Evolutionary conservation across 257 asterid genomes (phyloP), one percentile per base, ranked within the genome.

Genomic region (Gentiana macrophylla): DNA sequence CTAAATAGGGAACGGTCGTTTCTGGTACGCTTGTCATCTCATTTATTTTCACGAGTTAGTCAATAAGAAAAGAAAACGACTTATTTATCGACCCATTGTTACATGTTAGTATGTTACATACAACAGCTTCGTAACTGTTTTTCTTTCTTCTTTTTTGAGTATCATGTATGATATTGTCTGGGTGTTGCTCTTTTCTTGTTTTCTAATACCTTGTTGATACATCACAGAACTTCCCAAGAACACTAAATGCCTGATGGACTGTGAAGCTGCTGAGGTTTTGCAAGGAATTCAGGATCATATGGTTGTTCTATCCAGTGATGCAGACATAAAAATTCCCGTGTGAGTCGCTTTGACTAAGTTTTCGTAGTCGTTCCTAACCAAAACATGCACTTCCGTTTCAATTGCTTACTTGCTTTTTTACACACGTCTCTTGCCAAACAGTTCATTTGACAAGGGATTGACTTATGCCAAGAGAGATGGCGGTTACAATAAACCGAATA

Each of bases 381-480:
- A 10, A 41, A 41, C 9, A 41, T 41, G 46, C 46, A 41, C 9
- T 41, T 61, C 35, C 48, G 11, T 59, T 7, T 8, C 7, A 12
- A 35, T 12, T 47, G 24, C 12, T 32, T 32, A 43, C 52, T 59
- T 56, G 38, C 3, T 43, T 7, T 6, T 44, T 65, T 0, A 24
- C 24, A 24, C 24, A 24, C 24, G 24, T 66, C 32, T 55, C 32
- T 62, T 67, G 62, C 56, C 53, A 50, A 44, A 66, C 66, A 92
- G 97, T 77, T 76, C 90, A 53, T 92, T 92, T 80, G 91, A 81
- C 79, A 68, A 56, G 64, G 97, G 93, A 64, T 70, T 92, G 66
- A 61, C 70, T 15, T 85, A 87, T 71, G 95, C 97, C 32, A 86
- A 78, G 70, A 78, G 91, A 60, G 75, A 74, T 65, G 81, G 73